Conservation (phyloP, 2,329 filamentous ascomycete genomes). For the Aspergillus oerlinghausenensis region DNA sequence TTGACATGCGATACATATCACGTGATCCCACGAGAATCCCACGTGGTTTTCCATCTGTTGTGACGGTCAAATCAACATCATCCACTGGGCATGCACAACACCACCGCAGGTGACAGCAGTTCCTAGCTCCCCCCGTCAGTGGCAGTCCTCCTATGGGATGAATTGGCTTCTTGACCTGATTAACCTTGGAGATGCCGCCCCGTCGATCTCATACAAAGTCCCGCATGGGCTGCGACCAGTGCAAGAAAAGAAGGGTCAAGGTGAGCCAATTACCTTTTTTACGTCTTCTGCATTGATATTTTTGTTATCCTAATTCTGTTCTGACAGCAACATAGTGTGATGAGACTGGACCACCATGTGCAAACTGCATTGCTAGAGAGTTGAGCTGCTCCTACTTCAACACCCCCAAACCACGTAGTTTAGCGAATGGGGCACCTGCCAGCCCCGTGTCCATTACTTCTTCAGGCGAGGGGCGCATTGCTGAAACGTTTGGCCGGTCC, state of each 20-base stretch:
- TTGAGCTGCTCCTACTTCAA: slow-evolving; percentile 29
- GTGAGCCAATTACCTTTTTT: slow-evolving; percentile 17
- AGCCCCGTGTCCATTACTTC: slow-evolving; percentile 6
- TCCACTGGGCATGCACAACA: not conserved
- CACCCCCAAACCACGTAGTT: slow-evolving; percentile 13
- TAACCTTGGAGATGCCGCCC: slow-evolving; percentile 28
- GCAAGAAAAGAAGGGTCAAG: slow-evolving; percentile 41
- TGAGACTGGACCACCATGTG: slow-evolving; percentile 36
- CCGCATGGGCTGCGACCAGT: slow-evolving; percentile 39
- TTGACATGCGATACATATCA: not conserved
- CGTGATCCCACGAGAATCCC: not conserved
- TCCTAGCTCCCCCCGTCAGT: not conserved
- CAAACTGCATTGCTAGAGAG: slow-evolving; percentile 35
- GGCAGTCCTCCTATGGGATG: not conserved
- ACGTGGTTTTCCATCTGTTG: not conserved
- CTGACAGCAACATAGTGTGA: slow-evolving; percentile 30
- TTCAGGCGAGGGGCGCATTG: not conserved
- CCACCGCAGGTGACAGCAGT: not conserved
- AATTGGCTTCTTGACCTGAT: not conserved
- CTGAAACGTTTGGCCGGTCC: not conserved
- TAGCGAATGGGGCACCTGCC: slow-evolving; percentile 2
- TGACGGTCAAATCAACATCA: not conserved
- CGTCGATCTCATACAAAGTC: slow-evolving; percentile 41
- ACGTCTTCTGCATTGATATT: not conserved
- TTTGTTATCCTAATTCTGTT: not conserved